A percentile compares a stretch with the other conserved stretches of the same genome.
phyloP scores from a whole-genome alignment of 2,329 filamentous ascomycete species.

The Calonectria honghensis region DNA sequence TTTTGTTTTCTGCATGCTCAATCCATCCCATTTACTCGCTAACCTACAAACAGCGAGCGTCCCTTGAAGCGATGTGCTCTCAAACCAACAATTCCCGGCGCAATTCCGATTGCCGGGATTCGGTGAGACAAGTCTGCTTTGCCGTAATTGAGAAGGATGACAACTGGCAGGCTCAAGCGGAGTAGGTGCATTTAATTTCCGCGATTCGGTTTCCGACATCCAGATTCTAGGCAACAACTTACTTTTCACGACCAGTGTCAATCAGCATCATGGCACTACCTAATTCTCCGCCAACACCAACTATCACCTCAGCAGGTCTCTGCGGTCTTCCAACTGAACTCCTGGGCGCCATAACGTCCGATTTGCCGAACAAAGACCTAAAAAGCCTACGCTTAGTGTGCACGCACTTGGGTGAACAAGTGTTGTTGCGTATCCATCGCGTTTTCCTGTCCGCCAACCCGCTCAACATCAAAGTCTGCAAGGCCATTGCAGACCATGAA shows the following conservation, averaged over 20 bases:
- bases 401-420: neutral
- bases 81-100: neutral
- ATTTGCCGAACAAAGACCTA: neutral
- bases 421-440: constrained; percentile 7
- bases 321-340: neutral
- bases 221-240: neutral
- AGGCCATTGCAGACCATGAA: constrained; percentile 8
- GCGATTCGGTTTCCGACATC: neutral
- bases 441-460: constrained; percentile 25
- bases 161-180: neutral
- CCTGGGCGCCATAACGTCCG: neutral
- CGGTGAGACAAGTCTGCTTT: neutral
- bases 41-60: neutral
- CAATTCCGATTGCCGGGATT: neutral
- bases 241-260: neutral
- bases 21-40: neutral
- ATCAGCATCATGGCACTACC: neutral
- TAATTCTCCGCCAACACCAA: neutral
- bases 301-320: neutral
- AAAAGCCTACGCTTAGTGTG: constrained; percentile 26
- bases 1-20: neutral
- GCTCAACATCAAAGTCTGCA: constrained; percentile 12
- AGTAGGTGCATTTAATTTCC: neutral
- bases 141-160: neutral
- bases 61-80: neutral